Evolutionary conservation across 2,329 filamentous ascomycete species (phyloP).

Genomic region (Microsporum canis): DNA sequence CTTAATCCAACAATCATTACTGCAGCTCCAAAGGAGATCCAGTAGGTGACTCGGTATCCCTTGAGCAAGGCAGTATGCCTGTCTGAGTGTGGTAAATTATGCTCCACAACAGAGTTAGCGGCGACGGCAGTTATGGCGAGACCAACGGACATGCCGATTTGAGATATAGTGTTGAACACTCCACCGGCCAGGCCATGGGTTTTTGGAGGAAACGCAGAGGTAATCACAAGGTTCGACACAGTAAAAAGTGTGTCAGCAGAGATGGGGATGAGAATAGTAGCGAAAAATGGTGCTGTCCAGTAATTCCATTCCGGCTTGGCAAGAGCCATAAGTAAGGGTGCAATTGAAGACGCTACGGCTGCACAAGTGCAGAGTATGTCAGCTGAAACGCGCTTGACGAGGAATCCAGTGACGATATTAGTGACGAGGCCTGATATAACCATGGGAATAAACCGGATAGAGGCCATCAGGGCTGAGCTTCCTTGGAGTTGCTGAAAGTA

Average conservation of each 20-base stretch:
- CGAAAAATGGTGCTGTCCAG: constrained; percentile 12
- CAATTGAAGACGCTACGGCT: constrained; percentile 7
- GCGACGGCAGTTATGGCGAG: constrained; percentile 43
- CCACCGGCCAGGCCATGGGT: constrained; percentile 50
- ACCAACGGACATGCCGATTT: constrained; percentile 46
- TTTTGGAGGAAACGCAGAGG: constrained; percentile 43
- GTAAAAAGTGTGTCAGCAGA: constrained; percentile 25
- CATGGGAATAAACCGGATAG: constrained; percentile 38
- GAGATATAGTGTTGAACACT: constrained; percentile 49
- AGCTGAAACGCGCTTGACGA: constrained; percentile 10
- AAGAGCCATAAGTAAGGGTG: constrained; percentile 13
- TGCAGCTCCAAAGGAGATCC: constrained; percentile 13
- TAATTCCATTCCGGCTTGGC: constrained; percentile 9
- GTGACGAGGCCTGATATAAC: constrained; percentile 28
- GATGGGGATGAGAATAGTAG: constrained; percentile 9
- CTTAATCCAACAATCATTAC: constrained; percentile 10
- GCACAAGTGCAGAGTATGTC: constrained; percentile 9
- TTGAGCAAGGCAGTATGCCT: constrained; percentile 21
- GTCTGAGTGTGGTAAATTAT: constrained; percentile 17
- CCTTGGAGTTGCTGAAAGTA: constrained; percentile 44
- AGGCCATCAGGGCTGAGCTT: constrained; percentile 36
- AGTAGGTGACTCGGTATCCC: constrained; percentile 13
- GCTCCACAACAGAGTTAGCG: constrained; percentile 12
- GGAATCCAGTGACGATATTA: constrained; percentile 13
- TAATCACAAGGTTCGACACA: constrained; percentile 44